These are phyloP conservation scores for Hypoxylon fuscum DNA, from an alignment of 495 filamentous ascomycete species.

Conservation along the genomic window DNA sequence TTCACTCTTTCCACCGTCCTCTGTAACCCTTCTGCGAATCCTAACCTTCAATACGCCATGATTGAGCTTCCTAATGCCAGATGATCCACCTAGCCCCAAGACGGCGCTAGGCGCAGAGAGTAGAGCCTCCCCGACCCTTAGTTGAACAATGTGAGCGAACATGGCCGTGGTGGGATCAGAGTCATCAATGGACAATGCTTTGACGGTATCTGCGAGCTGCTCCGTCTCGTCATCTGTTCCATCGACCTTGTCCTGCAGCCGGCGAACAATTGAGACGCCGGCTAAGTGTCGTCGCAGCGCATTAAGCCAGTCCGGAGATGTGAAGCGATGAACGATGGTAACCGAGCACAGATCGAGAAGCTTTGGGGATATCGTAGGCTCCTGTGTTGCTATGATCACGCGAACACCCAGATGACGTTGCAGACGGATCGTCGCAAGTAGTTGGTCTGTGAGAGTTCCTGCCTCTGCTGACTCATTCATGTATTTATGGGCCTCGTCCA, in stretches of 20 bases:
- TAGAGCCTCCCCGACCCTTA: slow-evolving; percentile 69
- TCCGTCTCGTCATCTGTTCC: slow-evolving; percentile 1
- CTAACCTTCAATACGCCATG: slow-evolving; percentile 60
- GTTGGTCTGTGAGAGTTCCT: slow-evolving; percentile 67
- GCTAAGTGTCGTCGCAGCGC: slow-evolving; percentile 71
- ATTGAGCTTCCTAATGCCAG: slow-evolving; percentile 48
- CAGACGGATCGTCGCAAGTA: slow-evolving; percentile 71
- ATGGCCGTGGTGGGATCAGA: slow-evolving; percentile 38
- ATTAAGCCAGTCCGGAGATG: slow-evolving; percentile 72
- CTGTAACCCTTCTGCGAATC: slow-evolving; percentile 62
- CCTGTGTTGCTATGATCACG: slow-evolving; percentile 79
- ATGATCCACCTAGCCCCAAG: slow-evolving; percentile 46
- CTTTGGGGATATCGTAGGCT: slow-evolving; percentile 75
- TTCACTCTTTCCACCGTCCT: slow-evolving; percentile 66
- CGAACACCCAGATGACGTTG: slow-evolving; percentile 75
- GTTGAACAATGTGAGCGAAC: slow-evolving; percentile 64
- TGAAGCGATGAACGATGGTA: slow-evolving; percentile 79
- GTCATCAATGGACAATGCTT: background rate
- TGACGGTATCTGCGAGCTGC: background rate
- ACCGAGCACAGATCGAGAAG: slow-evolving; percentile 77
- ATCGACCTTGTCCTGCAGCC: slow-evolving; percentile 33
- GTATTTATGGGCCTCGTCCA: slow-evolving; percentile 54
- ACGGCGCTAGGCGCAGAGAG: slow-evolving; percentile 70
- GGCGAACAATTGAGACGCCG: slow-evolving; percentile 46
- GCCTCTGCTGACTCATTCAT: slow-evolving; percentile 47